Evolutionary conservation across 495 filamentous ascomycete species (phyloP).

Genomic region (Trypethelium eluteriae): DNA sequence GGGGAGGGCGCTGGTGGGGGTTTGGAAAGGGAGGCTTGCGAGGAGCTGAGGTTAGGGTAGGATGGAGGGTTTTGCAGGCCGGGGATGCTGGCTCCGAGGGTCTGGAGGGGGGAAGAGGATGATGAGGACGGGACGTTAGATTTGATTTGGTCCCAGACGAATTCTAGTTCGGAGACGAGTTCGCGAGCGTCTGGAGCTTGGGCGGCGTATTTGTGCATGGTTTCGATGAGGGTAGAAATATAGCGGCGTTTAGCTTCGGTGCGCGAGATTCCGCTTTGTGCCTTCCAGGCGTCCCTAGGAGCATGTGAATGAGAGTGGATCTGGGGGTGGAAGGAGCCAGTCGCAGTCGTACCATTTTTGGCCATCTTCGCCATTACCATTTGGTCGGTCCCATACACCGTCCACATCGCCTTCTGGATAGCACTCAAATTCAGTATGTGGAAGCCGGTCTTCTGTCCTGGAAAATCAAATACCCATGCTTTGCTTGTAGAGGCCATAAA

Average conservation of each 20-base stretch:
- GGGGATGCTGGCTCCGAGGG: slow-evolving; percentile 20
- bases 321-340: not conserved
- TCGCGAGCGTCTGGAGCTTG: slow-evolving; percentile 76
- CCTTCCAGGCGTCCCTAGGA: slow-evolving; percentile 78
- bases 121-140: slow-evolving; percentile 62
- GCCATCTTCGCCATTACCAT: slow-evolving; percentile 4
- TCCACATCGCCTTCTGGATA: slow-evolving; percentile 78
- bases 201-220: slow-evolving; percentile 91
- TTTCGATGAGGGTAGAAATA: slow-evolving; percentile 85
- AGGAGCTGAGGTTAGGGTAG: slow-evolving; percentile 15
- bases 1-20: not conserved
- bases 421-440: slow-evolving; percentile 13
- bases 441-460: not conserved
- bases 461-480: slow-evolving; percentile 59
- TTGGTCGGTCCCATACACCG: slow-evolving; percentile 79
- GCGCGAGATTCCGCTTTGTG: slow-evolving; percentile 66
- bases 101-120: slow-evolving; percentile 39
- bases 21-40: slow-evolving; percentile 9
- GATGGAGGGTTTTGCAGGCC: slow-evolving; percentile 22
- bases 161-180: slow-evolving; percentile 89
- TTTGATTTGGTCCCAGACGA: slow-evolving; percentile 97
- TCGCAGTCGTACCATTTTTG: slow-evolving; percentile 50
- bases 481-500: slow-evolving; percentile 98
- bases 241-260: slow-evolving; percentile 94
- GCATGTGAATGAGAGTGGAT: slow-evolving; percentile 8